Base-by-base conservation (phyloP, 2,329 filamentous ascomycete species). In the Cladosporium sphaerospermum region DNA sequence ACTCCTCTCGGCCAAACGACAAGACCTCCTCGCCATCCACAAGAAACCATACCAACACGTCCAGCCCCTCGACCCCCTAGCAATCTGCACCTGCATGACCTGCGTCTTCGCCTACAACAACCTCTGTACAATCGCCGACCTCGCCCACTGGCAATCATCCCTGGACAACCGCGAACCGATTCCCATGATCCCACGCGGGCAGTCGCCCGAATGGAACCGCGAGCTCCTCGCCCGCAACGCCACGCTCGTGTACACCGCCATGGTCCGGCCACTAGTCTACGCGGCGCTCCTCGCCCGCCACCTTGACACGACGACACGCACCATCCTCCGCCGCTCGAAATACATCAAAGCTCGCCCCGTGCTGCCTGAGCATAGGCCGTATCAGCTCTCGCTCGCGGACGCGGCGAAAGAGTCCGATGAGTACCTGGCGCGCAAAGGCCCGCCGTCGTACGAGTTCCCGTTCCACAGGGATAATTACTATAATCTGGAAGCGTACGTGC, bases 381-480 rank as follows among this genome's bases (percentile, higher is more conserved):
- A 78, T 53, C 64, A 67, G 9, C 72, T 81, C 70, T 73, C 71
- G 2, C 59, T 64, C 1, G 67, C 69, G 4, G 79, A 83, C 44
- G 71, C 69, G 3, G 64, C 62, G 1, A 63, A 69, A 0, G 78
- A 71, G 8, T 77, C 73, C 0, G 80, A 83, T 57, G 58, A 54
- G 0, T 83, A 82, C 52, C 63, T 83, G 10, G 68, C 72, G 16
- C 69, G 75, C 13, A 71, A 69, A 18, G 80, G 80, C 0, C 79
- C 78, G 3, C 71, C 73, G 0, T 77, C 74, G 0, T 61, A 76
- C 9, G 77, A 81, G 49, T 74, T 80, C 9, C 79, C 79, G 0
- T 81, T 73, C 52, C 73, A 78, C 47, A 68, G 81, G 18, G 81
- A 83, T 54, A 75, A 78, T 43, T 83, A 83, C 60, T 80, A 83